Base-by-base conservation (phyloP, 1,284 basidiomycete genomes). In the Ustilago xerochloae region DNA sequence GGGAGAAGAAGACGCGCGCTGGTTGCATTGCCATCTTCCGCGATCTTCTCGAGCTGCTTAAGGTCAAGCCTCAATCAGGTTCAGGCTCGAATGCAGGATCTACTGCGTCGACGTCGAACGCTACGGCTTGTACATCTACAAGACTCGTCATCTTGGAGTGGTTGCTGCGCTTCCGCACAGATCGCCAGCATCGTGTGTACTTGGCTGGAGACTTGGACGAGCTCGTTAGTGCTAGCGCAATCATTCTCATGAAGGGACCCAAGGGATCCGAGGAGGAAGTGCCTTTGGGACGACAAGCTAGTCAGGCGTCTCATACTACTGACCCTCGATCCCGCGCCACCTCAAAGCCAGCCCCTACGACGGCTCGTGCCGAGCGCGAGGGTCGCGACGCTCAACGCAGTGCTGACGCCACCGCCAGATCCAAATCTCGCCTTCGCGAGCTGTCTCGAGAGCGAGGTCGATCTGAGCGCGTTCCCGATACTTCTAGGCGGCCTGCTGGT, bases 121-220 rank as follows among this genome's bases (percentile, higher is more conserved):
- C 58, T 16, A 5, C 65, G 6, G 50, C 65, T 20, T 69, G 66
- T 35, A 68, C 63, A 3, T 45, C 43, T 32, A 73, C 92, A 0
- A 87, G 93, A 24, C 84, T 98, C 16, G 87, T 89, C 3, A 88
- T 92, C 2, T 86, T 99, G 9, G 93, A 96, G 81, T 97, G 95
- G 87, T 84, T 97, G 63, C 90, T 95, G 86, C 90, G 94, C 12
- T 87, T 99, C 22, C 89, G 97, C 50, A 94, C 93, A 1, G 95
- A 97, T 82, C 90, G 93, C 3, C 92, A 94, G 78, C 97, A 99
- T 83, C 88, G 91, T 15, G 85, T 99, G 38, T 97, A 92, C 84
- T 91, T 92, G 66, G 81, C 86, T 18, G 80, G 81, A 26, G 85
- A 88, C 46, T 63, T 86, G 29, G 85, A 86, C 56, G 85, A 88